Evolutionary conservation across 257 asterid genomes (phyloP).

Genomic region (Fraxinus cuspidata): DNA sequence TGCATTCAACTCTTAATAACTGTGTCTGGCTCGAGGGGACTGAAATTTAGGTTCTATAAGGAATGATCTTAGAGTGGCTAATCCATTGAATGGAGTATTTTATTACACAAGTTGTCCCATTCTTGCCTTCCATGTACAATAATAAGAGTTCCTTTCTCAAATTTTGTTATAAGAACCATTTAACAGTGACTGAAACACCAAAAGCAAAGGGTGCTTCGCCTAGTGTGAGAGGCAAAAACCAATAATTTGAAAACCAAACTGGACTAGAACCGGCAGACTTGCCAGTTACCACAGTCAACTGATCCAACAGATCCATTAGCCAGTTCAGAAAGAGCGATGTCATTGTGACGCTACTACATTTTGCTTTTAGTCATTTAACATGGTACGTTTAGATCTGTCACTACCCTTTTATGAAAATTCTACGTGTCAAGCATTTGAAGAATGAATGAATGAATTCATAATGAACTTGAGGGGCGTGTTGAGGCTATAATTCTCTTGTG

Average conservation of each 20-base stretch:
- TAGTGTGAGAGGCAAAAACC: background rate
- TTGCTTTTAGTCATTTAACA: background rate
- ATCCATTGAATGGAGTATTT: background rate
- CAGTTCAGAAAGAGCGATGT: background rate
- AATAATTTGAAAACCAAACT: background rate
- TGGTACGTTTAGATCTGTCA: background rate
- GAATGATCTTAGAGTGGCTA: slow-evolving; percentile 1
- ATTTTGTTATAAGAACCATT: background rate
- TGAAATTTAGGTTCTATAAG: background rate
- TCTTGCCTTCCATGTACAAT: slow-evolving; percentile 2
- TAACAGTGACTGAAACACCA: background rate
- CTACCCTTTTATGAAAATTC: background rate
- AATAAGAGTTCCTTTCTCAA: background rate
- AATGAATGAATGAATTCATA: background rate
- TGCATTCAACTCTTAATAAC: slow-evolving; percentile 6
- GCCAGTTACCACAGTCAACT: background rate
- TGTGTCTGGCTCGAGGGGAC: background rate
- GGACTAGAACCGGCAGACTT: background rate
- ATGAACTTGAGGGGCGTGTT: background rate
- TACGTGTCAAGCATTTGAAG: background rate
- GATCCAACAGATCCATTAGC: background rate
- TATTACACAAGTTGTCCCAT: background rate
- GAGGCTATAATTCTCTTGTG: background rate
- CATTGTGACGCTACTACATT: background rate
- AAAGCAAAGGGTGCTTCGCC: background rate